phyloP scores from a whole-genome alignment of 2,329 filamentous ascomycete genomes.

The Scedosporium aurantiacum region DNA sequence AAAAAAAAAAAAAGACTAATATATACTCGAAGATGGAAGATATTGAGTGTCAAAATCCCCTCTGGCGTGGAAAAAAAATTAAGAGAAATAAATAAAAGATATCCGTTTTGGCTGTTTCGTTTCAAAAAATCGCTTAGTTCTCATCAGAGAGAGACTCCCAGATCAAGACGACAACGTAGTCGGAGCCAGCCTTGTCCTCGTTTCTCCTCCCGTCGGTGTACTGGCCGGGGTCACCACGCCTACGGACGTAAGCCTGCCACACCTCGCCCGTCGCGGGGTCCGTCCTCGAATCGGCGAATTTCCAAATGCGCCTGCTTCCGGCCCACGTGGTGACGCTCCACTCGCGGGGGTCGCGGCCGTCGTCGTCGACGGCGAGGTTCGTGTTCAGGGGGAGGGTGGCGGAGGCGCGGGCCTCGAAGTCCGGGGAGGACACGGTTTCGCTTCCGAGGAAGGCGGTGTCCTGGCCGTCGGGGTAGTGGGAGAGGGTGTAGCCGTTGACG shows the following conservation, averaged over 20 bases:
- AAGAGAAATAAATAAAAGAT: neutral
- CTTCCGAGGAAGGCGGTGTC: constrained; percentile 1
- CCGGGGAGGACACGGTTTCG: neutral
- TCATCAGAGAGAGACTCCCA: constrained; percentile 14
- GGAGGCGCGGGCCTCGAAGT: neutral
- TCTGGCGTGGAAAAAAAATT: neutral
- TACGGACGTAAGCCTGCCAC: constrained; percentile 22
- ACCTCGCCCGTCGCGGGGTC: constrained; percentile 13
- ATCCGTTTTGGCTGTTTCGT: neutral
- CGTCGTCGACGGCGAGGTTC: constrained; percentile 4
- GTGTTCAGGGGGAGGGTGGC: neutral
- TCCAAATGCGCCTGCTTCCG: constrained; percentile 18
- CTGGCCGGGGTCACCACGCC: constrained; percentile 11
- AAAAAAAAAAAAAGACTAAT: too few relatives aligned
- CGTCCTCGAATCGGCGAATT: constrained; percentile 16
- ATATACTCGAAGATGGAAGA: too few relatives aligned
- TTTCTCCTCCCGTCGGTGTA: constrained; percentile 8
- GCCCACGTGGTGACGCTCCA: constrained; percentile 14
- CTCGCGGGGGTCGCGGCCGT: constrained; percentile 1
- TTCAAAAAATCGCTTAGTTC: neutral
- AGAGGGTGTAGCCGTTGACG: constrained; percentile 34
- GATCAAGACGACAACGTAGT: constrained; percentile 21
- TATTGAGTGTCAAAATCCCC: too few relatives aligned
- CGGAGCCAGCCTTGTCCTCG: constrained; percentile 16
- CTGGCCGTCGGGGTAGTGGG: constrained; percentile 26